Evolutionary conservation across 768 basidiomycete species (phyloP), one percentile per base, ranked within the genome.

Genomic region (Mycena haematopus): DNA sequence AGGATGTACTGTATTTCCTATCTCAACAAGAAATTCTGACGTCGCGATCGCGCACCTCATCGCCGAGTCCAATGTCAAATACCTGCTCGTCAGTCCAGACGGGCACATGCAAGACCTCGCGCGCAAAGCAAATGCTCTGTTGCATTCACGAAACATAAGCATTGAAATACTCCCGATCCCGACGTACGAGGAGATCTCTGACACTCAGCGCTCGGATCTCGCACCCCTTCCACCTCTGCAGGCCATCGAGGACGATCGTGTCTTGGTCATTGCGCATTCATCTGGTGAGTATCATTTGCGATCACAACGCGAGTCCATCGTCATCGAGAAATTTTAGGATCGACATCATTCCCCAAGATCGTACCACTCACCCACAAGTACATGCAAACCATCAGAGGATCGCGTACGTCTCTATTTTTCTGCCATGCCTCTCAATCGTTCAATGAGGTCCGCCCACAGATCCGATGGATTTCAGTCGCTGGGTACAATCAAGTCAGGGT

Each of bases 11-110:
- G 59, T 55, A 8, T 60, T 60, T 15, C 59, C 59, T 19, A 52
- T 60, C 19, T 60, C 59, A 14, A 49, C 59, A 17, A 49, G 58
- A 27, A 59, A 59, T 15, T 59, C 58, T 11, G 58, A 31, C 4
- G 42, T 36, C 51, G 58, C 58, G 1, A 52, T 45, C 17, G 50
- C 42, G 29, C 58, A 60, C 35, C 58, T 60, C 6, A 60, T 60
- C 24, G 42, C 58, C n/a, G 52, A 60, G 58, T 60, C 58, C 0
- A 44, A 44, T 21, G 22, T 60, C 31, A 36, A 36, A n/a, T 60
- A 46, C 35, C 58, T 60, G 1, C 52, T 60, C 2, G 35, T 60
- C 21, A 60, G 58, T 22, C 31, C 33, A 21, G 58, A 60, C 24
- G 22, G 0, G 19, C 58, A 60, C 10, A 60, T 60, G 51, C 58